Base-by-base conservation (phyloP, 768 basidiomycete species). In the Hemileccinum rubropunctum region DNA sequence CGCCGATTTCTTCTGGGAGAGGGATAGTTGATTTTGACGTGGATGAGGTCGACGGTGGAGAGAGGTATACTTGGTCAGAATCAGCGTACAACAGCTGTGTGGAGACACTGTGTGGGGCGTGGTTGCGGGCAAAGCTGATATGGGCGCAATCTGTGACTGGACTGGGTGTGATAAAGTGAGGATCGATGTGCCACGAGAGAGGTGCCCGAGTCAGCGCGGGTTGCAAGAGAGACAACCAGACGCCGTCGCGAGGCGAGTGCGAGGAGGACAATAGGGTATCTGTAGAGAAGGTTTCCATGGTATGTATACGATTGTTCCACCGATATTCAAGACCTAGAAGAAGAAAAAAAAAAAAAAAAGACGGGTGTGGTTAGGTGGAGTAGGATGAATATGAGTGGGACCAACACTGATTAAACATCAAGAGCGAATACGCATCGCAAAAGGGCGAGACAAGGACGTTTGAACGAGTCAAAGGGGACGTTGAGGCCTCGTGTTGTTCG, bases 241-340 rank as follows among this genome's bases (percentile, higher is more conserved):
- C 21, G 34, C 35, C 45, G 49, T 43, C 38, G 36, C 51, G 47
- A 43, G 52, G 27, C 18, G 55, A 45, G 34, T 52, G 45, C 26
- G 58, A 45, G 21, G 61, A 48, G 21, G 62, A 54, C 35, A 47
- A 50, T 14, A 56, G 61, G 61, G 67, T 58, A 60, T 69, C 58
- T 62, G 63, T n/a, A 48, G 67, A 47, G 45, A 51, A 59, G 35
- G 48, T 47, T 51, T 62, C 65, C 66, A 67, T 67, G 63, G n/a
- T n/a, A n/a, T n/a, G 62, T 67, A 65, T 67, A 59, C 62, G 58
- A 54, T 56, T 51, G 52, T 63, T 65, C 54, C 53, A 61, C 52
- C 61, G 55, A 63, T 58, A 67, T 62, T 62, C 65, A 69, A 67
- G 58, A 65, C 56, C 67, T 67, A 40, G 6, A n/a, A n/a, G n/a